Conservation (phyloP, 257 asterid genomes). For the Salvia rosmarinus region DNA sequence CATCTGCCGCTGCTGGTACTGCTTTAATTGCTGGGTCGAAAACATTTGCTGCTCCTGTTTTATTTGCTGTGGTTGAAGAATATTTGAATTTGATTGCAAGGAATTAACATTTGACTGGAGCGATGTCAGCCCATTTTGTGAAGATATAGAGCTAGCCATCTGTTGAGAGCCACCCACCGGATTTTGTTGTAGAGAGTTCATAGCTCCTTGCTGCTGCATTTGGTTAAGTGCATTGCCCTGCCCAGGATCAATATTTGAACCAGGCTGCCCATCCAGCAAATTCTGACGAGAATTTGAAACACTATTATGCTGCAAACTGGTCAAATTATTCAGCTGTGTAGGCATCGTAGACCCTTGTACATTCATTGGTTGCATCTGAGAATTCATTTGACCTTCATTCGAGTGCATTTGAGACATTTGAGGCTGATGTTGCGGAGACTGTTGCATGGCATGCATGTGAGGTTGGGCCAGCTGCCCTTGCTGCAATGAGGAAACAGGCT, state of each 20-base stretch:
- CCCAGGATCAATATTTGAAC: conserved; percentile 66
- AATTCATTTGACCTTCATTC: conserved; percentile 74
- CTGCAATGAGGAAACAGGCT: conserved; percentile 63
- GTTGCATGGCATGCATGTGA: conserved; percentile 70
- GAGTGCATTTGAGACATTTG: conserved; percentile 62
- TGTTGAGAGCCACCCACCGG: conserved; percentile 71
- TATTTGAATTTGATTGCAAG: conserved; percentile 60
- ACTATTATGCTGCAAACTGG: conserved; percentile 65
- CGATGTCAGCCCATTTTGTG: conserved; percentile 62
- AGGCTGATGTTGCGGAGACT: conserved; percentile 71
- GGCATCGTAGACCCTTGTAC: conserved; percentile 55
- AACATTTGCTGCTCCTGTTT: conserved; percentile 83
- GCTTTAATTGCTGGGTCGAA: conserved; percentile 70
- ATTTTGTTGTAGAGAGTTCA: conserved; percentile 82
- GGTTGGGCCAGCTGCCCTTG: conserved; percentile 81
- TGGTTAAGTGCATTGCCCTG: conserved; percentile 72
- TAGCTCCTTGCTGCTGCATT: conserved; percentile 81
- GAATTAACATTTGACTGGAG: conserved; percentile 67
- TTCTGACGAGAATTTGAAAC: conserved; percentile 72
- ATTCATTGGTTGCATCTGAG: conserved; percentile 73
- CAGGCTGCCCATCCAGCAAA: conserved; percentile 66
- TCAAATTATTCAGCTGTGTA: conserved; percentile 60
- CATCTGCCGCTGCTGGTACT: conserved; percentile 67
- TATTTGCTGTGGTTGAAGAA: conserved; percentile 75
- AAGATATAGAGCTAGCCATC: conserved; percentile 65